Evolutionary conservation across 305 asterid species (phyloP).

Genomic region (Fraxinus sp.): DNA sequence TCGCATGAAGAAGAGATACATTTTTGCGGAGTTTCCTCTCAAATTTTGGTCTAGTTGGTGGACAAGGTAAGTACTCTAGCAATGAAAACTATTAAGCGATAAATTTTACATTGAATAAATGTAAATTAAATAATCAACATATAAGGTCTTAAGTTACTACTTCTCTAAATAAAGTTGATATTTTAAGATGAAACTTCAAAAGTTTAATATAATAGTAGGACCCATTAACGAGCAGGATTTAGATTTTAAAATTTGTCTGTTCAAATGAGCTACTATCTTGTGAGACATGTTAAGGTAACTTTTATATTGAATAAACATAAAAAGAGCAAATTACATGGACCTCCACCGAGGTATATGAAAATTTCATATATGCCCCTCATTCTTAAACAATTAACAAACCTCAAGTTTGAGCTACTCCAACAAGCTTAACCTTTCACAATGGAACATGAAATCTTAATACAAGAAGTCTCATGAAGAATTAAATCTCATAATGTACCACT

Average conservation of each 20-base stretch:
- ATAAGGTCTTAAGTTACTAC: background rate
- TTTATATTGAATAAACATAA: too few relatives aligned
- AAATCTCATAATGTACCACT: background rate
- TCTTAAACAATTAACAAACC: background rate
- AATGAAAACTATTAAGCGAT: background rate
- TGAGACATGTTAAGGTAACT: background rate
- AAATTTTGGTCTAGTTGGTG: background rate
- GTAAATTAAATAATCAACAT: too few relatives aligned
- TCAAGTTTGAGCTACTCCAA: background rate
- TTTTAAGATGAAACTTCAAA: background rate
- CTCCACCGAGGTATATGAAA: background rate
- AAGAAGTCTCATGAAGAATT: background rate
- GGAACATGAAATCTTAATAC: background rate
- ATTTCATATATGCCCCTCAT: background rate
- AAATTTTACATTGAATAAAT: too few relatives aligned
- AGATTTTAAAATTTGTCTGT: too few relatives aligned
- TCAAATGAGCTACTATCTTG: background rate
- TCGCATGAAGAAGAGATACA: background rate
- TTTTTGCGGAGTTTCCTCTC: background rate
- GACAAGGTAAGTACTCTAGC: background rate
- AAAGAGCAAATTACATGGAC: background rate
- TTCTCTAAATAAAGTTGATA: too few relatives aligned
- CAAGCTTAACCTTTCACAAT: background rate
- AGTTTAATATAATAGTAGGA: too few relatives aligned
- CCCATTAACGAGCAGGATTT: background rate